Evolutionary conservation across 441 rosid genomes (phyloP), one percentile per base, ranked within the genome.

Genomic region (Flueggea neowawraea): DNA sequence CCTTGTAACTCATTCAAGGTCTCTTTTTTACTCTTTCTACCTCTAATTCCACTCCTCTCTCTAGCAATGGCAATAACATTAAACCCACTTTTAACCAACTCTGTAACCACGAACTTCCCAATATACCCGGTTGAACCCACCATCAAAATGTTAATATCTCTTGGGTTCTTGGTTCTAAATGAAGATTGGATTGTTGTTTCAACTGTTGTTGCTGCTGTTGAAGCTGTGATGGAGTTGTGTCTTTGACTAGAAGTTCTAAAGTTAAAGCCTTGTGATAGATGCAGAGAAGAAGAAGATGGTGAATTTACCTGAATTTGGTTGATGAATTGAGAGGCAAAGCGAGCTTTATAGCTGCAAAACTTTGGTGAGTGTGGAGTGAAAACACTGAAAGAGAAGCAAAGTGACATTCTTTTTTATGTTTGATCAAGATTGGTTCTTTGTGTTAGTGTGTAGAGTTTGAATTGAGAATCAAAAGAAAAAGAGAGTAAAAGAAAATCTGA

Each of bases 101-200:
- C 95, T 60, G 75, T 77, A 14, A 85, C 95, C 15, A 88, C 97
- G 76, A 93, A 88, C 58, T 84, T 90, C 6, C 97, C 97, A 13
- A 90, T 85, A 67, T 93, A 93, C 47, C 97, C 98, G 39, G 97
- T 93, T 16, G 97, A 89, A 69, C 96, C 98, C 76, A 81, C 91
- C 4, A 88, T 87, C 59, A 90, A 64, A 59, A 92, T 62, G 70
- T 90, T 92, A 47, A 90, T 69, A 52, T 88, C 96, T 36, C 71
- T 63, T 0, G 91, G 79, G 59, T 33, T 70, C 67, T 83, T 92
- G 80, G 54, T 74, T 73, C 96, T 81, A 57, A 88, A 88, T 6
- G 85, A 73, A 66, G 82, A 61, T 12, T 71, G 52, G 16, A 2
- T 2, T 22, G 66, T 56, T 5, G 66, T 44, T 45, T 80, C 84